These are phyloP conservation scores for Cystobasidium tubakii DNA, from an alignment of 768 basidiomycete genomes.

Conservation along the genomic window DNA sequence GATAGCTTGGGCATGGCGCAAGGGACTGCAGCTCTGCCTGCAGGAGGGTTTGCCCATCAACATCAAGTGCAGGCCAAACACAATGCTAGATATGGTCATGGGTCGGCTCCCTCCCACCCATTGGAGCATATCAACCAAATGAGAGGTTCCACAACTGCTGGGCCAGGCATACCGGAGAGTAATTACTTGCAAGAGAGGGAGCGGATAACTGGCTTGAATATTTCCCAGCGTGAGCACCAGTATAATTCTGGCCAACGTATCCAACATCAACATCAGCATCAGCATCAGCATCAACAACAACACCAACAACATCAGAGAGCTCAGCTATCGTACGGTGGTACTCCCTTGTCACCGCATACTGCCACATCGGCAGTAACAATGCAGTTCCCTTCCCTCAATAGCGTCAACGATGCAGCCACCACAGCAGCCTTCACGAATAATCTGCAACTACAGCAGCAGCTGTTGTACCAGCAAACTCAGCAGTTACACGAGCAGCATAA, in stretches of 20 bases:
- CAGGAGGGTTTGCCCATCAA: conserved; percentile 22
- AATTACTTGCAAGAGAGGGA: conserved; percentile 15
- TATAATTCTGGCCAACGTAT: background rate
- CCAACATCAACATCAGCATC: background rate
- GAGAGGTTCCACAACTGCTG: conserved; percentile 20
- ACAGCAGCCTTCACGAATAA: conserved; percentile 15
- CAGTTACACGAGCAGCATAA: conserved; percentile 14
- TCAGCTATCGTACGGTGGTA: background rate
- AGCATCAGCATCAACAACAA: conserved; percentile 41
- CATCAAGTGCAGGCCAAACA: background rate
- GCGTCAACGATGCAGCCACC: conserved; percentile 10
- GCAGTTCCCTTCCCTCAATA: conserved; percentile 26
- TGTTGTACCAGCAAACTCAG: conserved; percentile 24
- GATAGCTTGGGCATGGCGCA: conserved; percentile 36
- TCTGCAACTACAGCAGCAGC: conserved; percentile 17
- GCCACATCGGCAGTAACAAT: conserved; percentile 12
- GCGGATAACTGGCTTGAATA: conserved; percentile 5
- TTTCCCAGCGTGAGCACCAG: background rate
- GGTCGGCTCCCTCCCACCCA: background rate
- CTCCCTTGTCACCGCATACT: background rate
- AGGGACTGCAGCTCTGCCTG: background rate
- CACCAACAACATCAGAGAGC: conserved; percentile 48
- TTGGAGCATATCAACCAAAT: background rate
- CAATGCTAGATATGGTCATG: background rate
- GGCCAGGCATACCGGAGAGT: conserved; percentile 4